phyloP scores from a whole-genome alignment of 495 filamentous ascomycete species.

The Penicillium longicatenatum region DNA sequence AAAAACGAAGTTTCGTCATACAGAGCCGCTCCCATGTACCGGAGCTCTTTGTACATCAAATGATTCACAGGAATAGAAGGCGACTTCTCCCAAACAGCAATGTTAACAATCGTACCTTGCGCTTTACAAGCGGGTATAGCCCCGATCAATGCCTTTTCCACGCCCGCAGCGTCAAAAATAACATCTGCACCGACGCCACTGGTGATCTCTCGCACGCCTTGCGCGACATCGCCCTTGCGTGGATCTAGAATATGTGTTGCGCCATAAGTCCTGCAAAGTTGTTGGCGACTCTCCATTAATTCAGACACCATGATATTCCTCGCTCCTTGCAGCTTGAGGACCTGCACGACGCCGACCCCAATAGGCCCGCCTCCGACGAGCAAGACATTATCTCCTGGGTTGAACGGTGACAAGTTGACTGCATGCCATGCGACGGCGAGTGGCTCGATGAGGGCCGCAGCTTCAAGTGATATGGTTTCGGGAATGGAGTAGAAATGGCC shows the following conservation, averaged over 20 bases:
- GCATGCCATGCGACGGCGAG: conserved; percentile 65
- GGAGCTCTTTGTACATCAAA: conserved; percentile 46
- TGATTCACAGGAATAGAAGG: conserved; percentile 50
- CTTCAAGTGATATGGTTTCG: too few species aligned
- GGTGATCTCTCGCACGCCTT: conserved; percentile 46
- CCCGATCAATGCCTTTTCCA: conserved; percentile 51
- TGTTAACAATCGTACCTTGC: conserved; percentile 59
- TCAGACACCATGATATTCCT: conserved; percentile 58
- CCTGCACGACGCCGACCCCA: conserved; percentile 57
- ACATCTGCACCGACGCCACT: conserved; percentile 53
- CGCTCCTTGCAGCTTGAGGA: conserved; percentile 49
- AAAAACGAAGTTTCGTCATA: conserved; percentile 57
- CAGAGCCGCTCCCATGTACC: conserved; percentile 50
- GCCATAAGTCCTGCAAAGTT: conserved; percentile 53
- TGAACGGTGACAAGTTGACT: conserved; percentile 50
- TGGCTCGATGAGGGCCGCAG: conserved; percentile 41
- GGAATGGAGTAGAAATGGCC: too few species aligned
- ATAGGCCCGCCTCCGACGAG: conserved; percentile 63
- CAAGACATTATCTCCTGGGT: conserved; percentile 46
- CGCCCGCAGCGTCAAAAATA: conserved; percentile 60
- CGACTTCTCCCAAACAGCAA: conserved; percentile 60
- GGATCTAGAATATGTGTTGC: conserved; percentile 60
- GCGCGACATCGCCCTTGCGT: conserved; percentile 49
- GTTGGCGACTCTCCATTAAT: conserved; percentile 47
- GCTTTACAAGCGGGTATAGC: conserved; percentile 50